Conservation (phyloP, 345 rosid genomes). For the Anastatica hierochuntica region DNA sequence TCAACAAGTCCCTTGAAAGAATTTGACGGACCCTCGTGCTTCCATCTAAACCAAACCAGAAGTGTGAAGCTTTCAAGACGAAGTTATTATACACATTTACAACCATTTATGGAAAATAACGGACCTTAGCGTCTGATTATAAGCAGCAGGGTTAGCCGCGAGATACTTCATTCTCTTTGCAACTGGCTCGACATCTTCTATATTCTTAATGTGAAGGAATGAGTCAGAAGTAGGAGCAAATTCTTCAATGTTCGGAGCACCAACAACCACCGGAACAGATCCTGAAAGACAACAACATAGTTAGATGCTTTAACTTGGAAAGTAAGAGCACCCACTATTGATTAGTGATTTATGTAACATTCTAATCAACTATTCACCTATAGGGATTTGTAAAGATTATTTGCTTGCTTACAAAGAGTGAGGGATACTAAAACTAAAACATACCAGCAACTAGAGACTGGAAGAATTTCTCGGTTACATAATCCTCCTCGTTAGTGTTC, state of each 20-base stretch:
- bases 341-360: too few species aligned
- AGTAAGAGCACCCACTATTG: too few species aligned
- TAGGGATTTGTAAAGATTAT: too few species aligned
- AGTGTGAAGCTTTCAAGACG: constrained; percentile 1
- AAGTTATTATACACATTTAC: background rate
- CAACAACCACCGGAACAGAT: constrained; percentile 81
- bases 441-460: constrained; percentile 94
- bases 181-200: constrained; percentile 48
- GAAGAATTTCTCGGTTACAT: constrained; percentile 90
- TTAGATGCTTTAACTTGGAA: too few species aligned
- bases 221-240: constrained; percentile 65
- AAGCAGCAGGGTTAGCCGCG: constrained; percentile 57
- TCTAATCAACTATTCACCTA: too few species aligned
- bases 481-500: constrained; percentile 97
- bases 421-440: background rate
- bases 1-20: constrained; percentile 94
- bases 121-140: constrained; percentile 66
- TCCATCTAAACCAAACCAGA: constrained; percentile 52
- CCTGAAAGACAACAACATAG: too few species aligned
- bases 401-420: too few species aligned
- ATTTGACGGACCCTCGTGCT: constrained; percentile 87
- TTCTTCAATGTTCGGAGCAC: constrained; percentile 87
- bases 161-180: constrained; percentile 70
- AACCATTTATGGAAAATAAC: background rate
- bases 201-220: constrained; percentile 53